These are phyloP conservation scores for Pistacia vera DNA, from an alignment of 345 rosid species.

Conservation along the genomic window DNA sequence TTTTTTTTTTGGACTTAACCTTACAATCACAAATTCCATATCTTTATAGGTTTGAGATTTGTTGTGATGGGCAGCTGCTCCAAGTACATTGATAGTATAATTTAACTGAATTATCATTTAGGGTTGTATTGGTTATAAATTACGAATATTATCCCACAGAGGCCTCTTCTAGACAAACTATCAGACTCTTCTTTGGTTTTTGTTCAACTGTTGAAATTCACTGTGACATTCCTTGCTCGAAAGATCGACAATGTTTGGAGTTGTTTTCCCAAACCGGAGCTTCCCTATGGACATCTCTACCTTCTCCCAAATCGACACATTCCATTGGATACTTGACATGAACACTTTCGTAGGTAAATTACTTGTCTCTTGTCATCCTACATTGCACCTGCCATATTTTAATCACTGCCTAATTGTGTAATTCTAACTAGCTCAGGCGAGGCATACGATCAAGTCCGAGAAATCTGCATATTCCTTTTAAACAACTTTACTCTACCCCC, in stretches of 20 bases:
- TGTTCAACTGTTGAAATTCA: too few relatives aligned
- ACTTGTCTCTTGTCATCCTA: conserved; percentile 1
- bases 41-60: too few relatives aligned
- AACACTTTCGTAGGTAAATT: conserved; percentile 81
- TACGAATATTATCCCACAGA: too few relatives aligned
- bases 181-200: too few relatives aligned
- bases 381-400: neutral
- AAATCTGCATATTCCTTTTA: conserved; percentile 81
- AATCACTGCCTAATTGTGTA: neutral
- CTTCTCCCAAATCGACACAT: conserved; percentile 86
- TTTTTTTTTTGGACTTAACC: too few relatives aligned
- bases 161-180: too few relatives aligned
- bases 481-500: conserved; percentile 82
- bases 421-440: conserved; percentile 50
- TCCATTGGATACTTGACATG: conserved; percentile 98
- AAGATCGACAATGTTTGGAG: conserved; percentile 68
- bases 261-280: conserved; percentile 93
- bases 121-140: too few relatives aligned
- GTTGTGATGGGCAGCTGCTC: too few relatives aligned
- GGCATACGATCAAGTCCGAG: conserved; percentile 79
- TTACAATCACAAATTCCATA: too few relatives aligned
- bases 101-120: too few relatives aligned
- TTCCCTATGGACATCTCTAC: conserved; percentile 92
- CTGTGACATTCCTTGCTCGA: too few relatives aligned
- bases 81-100: too few relatives aligned